These are phyloP conservation scores for Naganishia albida DNA, from an alignment of 1,284 basidiomycete genomes.

Conservation along the genomic window DNA sequence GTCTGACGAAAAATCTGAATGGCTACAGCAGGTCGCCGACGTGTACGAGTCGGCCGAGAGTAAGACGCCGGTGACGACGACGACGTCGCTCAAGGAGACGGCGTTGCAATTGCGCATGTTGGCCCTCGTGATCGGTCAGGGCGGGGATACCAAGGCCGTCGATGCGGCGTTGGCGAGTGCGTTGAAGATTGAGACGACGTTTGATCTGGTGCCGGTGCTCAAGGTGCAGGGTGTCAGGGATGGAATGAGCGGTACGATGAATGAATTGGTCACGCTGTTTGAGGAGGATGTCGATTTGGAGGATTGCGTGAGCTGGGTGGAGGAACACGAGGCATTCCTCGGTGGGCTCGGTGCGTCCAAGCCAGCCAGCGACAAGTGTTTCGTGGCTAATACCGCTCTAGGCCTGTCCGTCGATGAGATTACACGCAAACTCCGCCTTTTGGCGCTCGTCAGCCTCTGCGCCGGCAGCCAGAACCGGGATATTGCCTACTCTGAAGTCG, in stretches of 20 bases:
- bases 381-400: conserved; percentile 3
- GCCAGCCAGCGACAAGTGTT: neutral
- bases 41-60: conserved; percentile 64
- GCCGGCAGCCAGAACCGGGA: conserved; percentile 74
- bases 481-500: conserved; percentile 72
- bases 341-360: conserved; percentile 56
- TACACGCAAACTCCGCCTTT: conserved; percentile 76
- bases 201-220: conserved; percentile 79
- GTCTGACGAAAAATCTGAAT: conserved; percentile 66
- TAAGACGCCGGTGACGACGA: conserved; percentile 44
- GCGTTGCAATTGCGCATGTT: conserved; percentile 58
- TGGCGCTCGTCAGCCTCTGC: conserved; percentile 76
- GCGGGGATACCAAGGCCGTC: conserved; percentile 60
- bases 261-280: conserved; percentile 49
- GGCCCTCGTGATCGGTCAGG: conserved; percentile 59
- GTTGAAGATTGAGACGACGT: conserved; percentile 68
- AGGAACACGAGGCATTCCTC: conserved; percentile 61
- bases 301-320: conserved; percentile 68
- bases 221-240: conserved; percentile 44
- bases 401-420: conserved; percentile 57
- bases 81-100: conserved; percentile 32
- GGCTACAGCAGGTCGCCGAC: conserved; percentile 68
- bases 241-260: conserved; percentile 40
- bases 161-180: conserved; percentile 57
- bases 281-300: conserved; percentile 66